Conservation (phyloP, 208 protist genomes). For the Lotmaria passim region DNA sequence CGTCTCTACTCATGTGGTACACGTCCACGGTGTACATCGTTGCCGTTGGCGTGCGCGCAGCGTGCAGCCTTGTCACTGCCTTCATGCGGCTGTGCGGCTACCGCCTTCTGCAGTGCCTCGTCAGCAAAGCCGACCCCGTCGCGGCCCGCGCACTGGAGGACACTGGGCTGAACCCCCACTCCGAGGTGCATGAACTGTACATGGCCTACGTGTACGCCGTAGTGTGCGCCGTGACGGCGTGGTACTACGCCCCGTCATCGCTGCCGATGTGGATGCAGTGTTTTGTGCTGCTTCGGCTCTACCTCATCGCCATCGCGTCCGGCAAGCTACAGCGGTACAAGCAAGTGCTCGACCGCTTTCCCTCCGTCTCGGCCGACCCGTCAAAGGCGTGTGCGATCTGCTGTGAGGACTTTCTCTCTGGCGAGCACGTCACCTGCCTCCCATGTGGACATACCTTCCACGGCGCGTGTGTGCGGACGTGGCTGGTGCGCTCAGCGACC, state of each 20-base stretch:
- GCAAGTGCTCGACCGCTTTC: slow-evolving; percentile 55
- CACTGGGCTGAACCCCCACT: slow-evolving; percentile 52
- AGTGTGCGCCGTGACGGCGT: slow-evolving; percentile 37
- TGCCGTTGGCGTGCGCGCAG: slow-evolving; percentile 27
- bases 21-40: slow-evolving; percentile 45
- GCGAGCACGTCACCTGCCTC: slow-evolving; percentile 56
- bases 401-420: slow-evolving; percentile 53
- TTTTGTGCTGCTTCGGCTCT: slow-evolving; percentile 51
- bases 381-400: slow-evolving; percentile 75
- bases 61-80: slow-evolving; percentile 18
- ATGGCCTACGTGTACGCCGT: slow-evolving; percentile 34
- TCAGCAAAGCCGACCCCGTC: background rate
- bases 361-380: slow-evolving; percentile 38
- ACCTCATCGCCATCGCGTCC: slow-evolving; percentile 30
- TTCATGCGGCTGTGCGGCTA: slow-evolving; percentile 39
- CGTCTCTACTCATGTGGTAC: slow-evolving; percentile 54
- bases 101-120: slow-evolving; percentile 22
- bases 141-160: slow-evolving; percentile 30
- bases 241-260: slow-evolving; percentile 46
- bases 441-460: slow-evolving; percentile 89
- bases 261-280: slow-evolving; percentile 56
- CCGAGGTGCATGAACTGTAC: slow-evolving; percentile 53
- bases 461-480: slow-evolving; percentile 71
- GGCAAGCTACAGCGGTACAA: slow-evolving; percentile 43
- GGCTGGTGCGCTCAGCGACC: slow-evolving; percentile 54